Evolutionary conservation across 768 basidiomycete species (phyloP).

Genomic region (Lactarius sp.): DNA sequence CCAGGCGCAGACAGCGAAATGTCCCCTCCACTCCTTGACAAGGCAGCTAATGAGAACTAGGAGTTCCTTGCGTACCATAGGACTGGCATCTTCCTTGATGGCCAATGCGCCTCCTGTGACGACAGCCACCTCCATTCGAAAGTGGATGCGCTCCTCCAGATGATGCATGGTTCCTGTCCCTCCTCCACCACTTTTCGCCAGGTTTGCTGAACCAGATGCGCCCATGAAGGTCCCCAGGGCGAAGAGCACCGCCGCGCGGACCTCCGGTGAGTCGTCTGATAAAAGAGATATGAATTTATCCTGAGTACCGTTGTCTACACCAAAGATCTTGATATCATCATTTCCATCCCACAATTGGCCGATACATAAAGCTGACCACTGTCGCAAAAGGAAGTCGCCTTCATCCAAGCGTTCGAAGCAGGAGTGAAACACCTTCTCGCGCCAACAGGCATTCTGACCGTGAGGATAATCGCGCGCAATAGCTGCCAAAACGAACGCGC

Average conservation of each 20-base stretch:
- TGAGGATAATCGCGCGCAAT: constrained; percentile 85
- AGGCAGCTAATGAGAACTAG: constrained; percentile 87
- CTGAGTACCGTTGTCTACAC: constrained; percentile 73
- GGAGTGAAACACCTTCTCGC: constrained; percentile 77
- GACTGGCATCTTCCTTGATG: constrained; percentile 90
- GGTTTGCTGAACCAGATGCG: constrained; percentile 71
- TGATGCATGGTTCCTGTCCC: constrained; percentile 79
- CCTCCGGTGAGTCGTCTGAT: constrained; percentile 87
- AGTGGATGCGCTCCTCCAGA: constrained; percentile 71
- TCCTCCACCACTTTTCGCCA: constrained; percentile 66
- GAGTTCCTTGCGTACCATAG: constrained; percentile 94
- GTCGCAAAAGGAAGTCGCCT: constrained; percentile 86
- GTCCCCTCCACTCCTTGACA: constrained; percentile 94
- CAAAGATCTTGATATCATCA: constrained; percentile 84
- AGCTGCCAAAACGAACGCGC: constrained; percentile 89
- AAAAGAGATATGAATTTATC: constrained; percentile 76
- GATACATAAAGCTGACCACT: constrained; percentile 92
- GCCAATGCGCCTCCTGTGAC: constrained; percentile 85
- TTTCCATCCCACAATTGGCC: constrained; percentile 92
- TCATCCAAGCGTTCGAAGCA: constrained; percentile 84
- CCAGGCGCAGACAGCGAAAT: constrained; percentile 96
- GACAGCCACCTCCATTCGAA: constrained; percentile 87
- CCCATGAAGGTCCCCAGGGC: constrained; percentile 93
- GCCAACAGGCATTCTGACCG: constrained; percentile 83
- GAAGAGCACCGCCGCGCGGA: constrained; percentile 85